Base-by-base conservation (phyloP, 1,284 basidiomycete genomes). In the Ceratobasidium sp. region DNA sequence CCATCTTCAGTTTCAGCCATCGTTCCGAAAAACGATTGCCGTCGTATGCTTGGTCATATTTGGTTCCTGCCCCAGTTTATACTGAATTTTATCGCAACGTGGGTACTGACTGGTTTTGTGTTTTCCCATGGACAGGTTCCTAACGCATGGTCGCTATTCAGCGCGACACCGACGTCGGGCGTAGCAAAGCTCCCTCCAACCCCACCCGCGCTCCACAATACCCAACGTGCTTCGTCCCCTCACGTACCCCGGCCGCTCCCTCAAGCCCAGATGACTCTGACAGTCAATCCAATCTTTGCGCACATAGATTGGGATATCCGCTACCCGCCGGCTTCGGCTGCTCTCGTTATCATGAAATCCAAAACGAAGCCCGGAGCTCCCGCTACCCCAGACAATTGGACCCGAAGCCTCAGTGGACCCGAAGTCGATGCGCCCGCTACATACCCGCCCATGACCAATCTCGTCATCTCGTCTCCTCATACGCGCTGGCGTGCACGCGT, bases 121-220 rank as follows among this genome's bases (percentile, higher is more conserved):
- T 52, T 62, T 32, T 25, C n/a, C n/a, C n/a, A n/a, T n/a, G n/a
- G n/a, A n/a, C 60, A 64, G 60, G 60, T 64, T 34, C 60, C 60
- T 31, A 64, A 64, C 32, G 60, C 52, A 12, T 64, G 60, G 60
- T 64, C 60, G 20, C 32, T 64, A 27, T 64, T 64, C 42, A 64
- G 60, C 60, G 31, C 47, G 29, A 35, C 47, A 20, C 60, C 60
- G 12, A 64, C 60, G 20, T 64, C 47, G 29, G 60, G 47, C n/a
- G 22, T 27, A 5, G 17, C 52, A 12, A 29, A 31, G 1, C 60
- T 64, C 29, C 60, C 60, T 2, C 60, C 60, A 1, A 38, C 60
- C 1, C 47, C 47, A 3, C 60, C 45, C 7, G 32, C 60, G 3
- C 22, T 35, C 7, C 56, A 38, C 6, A 29, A 50, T n/a, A n/a